A percentile compares a stretch with the other conserved stretches of the same genome.
Evolutionary conservation across 345 rosid genomes (phyloP).

Genomic region (Gossypium sturtianum): DNA sequence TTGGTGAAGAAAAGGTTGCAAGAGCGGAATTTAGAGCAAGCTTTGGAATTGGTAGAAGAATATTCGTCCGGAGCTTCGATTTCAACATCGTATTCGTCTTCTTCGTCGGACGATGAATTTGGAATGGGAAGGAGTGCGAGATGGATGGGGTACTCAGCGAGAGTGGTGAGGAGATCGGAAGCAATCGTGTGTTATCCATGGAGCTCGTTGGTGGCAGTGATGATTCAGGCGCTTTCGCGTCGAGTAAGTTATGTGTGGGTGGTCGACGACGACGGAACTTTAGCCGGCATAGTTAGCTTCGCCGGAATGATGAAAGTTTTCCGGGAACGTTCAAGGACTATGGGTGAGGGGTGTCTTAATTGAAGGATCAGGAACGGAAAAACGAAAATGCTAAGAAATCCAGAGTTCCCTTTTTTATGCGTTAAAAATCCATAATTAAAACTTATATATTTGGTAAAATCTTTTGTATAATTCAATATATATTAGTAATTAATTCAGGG

Average conservation of each 20-base stretch:
- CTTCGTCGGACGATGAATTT: constrained; percentile 43
- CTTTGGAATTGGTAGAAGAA: constrained; percentile 39
- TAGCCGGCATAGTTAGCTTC: constrained; percentile 49
- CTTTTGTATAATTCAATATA: too few relatives aligned
- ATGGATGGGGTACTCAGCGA: constrained; percentile 21
- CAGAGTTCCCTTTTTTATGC: neutral
- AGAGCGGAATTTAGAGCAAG: constrained; percentile 31
- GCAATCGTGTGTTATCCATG: constrained; percentile 45
- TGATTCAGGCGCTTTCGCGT: constrained; percentile 58
- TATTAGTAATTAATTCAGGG: too few relatives aligned
- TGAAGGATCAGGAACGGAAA: too few relatives aligned
- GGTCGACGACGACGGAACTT: constrained; percentile 37
- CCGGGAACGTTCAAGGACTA: constrained; percentile 36
- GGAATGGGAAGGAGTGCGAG: constrained; percentile 22
- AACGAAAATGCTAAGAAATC: neutral
- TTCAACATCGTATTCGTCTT: constrained; percentile 22
- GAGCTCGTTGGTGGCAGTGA: constrained; percentile 59
- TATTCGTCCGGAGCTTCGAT: constrained; percentile 24
- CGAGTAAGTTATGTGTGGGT: constrained; percentile 54
- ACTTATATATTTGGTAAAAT: neutral
- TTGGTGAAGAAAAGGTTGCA: constrained; percentile 41
- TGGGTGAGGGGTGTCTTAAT: neutral
- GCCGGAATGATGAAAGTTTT: constrained; percentile 45
- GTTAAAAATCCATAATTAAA: neutral
- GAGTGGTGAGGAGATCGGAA: constrained; percentile 33